Evolutionary conservation across 164 flowering plant species (phyloP), one percentile per base, ranked within the genome.

Genomic region (Hamamelis virginiana): DNA sequence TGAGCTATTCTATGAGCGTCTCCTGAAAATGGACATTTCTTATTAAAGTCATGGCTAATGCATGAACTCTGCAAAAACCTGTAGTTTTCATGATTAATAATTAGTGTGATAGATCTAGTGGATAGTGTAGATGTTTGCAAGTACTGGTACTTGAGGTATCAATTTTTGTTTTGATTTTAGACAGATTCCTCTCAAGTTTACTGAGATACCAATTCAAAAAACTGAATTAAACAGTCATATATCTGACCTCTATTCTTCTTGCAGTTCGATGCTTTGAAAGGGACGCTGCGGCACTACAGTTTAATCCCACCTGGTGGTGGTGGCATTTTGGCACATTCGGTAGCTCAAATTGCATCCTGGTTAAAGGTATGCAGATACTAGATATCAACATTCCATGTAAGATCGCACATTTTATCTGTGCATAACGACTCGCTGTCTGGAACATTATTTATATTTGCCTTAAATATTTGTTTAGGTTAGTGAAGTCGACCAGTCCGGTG

Each of bases 281-380:
- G 86, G 53, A 79, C 82, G 27, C 72, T 96, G 52, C 83, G 92
- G 55, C 99, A 89, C 84, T 89, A 80, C 77, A 87, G 90, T 78
- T 81, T 96, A 21, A 87, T 96, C 65, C 99, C 99, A 69, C 89
- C 88, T 9, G 89, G 90, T 9, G 97, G 98, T 21, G 98, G 97
- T 19, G 99, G 99, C 68, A 83, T 96, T 57, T 81, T 96, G 80
- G 68, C 98, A n/a, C 99, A 96, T 83, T 72, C 90, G 51, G 68
- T 93, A 59, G 98, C 99, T 67, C 80, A 77, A 64, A 50, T 91
- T 45, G 98, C 99, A 55, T 89, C 98, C 61, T 74, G 65, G 74
- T 71, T 96, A 48, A 91, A 93, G 96, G 99, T 92, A 72, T 41
- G 62, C 43, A 48, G 38, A 57, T 44, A 2, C 41, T 33, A 33